Conservation (phyloP, 352 stramenopile species). For the Phytophthora quininea region DNA sequence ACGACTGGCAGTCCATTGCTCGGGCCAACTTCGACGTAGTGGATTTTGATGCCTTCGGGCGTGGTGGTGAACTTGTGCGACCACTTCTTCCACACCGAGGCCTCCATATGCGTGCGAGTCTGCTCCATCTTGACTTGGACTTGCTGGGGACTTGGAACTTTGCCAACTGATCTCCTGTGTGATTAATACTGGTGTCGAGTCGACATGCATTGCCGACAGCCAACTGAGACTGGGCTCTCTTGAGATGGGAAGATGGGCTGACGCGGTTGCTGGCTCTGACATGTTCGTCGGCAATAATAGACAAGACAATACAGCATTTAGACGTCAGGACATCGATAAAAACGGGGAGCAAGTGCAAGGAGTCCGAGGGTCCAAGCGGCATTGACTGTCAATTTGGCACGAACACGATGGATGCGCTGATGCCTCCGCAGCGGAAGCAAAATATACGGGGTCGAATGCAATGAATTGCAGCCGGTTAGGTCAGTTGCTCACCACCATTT, state of each 20-base stretch:
- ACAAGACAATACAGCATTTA: conserved; percentile 19
- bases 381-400: neutral
- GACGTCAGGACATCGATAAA: conserved; percentile 26
- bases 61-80: conserved; percentile 40
- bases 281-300: conserved; percentile 2
- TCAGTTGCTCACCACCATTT: neutral
- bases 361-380: neutral
- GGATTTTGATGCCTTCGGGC: conserved; percentile 41
- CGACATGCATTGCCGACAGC: neutral
- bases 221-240: conserved; percentile 3
- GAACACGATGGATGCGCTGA: conserved; percentile 34
- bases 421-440: conserved; percentile 1
- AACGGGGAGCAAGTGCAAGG: neutral
- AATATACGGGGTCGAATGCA: conserved; percentile 13
- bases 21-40: conserved; percentile 59
- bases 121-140: conserved; percentile 21
- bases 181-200: conserved; percentile 8
- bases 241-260: conserved; percentile 20
- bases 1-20: conserved; percentile 52
- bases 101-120: conserved; percentile 19
- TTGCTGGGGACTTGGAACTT: conserved; percentile 25
- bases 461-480: conserved; percentile 30
- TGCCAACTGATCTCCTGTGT: conserved; percentile 20
- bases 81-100: conserved; percentile 40
- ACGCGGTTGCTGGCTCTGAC: neutral